phyloP scores from a whole-genome alignment of 192 early-diverging fungal species.

The Thamnidium elegans region DNA sequence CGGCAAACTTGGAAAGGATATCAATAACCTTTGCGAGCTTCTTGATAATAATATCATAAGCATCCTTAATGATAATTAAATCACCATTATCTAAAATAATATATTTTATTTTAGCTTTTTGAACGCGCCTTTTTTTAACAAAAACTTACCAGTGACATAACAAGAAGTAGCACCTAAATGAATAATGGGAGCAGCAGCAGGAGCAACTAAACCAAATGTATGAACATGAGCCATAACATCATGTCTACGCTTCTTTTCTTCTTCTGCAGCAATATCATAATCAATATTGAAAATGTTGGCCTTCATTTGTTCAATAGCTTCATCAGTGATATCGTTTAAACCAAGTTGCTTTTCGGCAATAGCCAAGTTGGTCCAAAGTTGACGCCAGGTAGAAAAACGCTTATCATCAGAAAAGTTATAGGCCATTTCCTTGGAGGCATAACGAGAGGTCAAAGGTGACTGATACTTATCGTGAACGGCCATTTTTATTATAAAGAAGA shows the following conservation, averaged over 20 bases:
- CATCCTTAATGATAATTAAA: constrained; percentile 94
- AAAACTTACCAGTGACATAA: constrained; percentile 76
- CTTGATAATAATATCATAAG: constrained; percentile 83
- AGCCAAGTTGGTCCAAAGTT: constrained; percentile 93
- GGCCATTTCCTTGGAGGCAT: constrained; percentile 96
- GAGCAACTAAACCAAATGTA: constrained; percentile 83
- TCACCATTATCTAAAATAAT: constrained; percentile 85
- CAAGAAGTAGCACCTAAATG: constrained; percentile 98
- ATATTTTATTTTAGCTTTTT: neutral
- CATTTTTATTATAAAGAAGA: too few species aligned
- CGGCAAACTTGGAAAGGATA: constrained; percentile 76
- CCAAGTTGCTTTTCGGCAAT: constrained; percentile 91
- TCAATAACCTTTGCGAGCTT: constrained; percentile 86
- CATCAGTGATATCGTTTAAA: constrained; percentile 81
- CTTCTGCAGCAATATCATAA: constrained; percentile 80
- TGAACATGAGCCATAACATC: constrained; percentile 99
- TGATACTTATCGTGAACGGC: constrained; percentile 77
- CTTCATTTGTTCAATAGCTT: constrained; percentile 87
- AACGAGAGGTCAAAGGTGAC: constrained; percentile 94
- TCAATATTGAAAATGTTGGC: constrained; percentile 87
- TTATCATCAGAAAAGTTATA: constrained; percentile 96
- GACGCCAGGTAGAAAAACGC: constrained; percentile 93
- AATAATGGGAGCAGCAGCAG: constrained; percentile 90
- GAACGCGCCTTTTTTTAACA: neutral
- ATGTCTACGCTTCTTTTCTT: constrained; percentile 92